Evolutionary conservation across 768 basidiomycete genomes (phyloP).

Genomic region (Filobasidium wieringae): DNA sequence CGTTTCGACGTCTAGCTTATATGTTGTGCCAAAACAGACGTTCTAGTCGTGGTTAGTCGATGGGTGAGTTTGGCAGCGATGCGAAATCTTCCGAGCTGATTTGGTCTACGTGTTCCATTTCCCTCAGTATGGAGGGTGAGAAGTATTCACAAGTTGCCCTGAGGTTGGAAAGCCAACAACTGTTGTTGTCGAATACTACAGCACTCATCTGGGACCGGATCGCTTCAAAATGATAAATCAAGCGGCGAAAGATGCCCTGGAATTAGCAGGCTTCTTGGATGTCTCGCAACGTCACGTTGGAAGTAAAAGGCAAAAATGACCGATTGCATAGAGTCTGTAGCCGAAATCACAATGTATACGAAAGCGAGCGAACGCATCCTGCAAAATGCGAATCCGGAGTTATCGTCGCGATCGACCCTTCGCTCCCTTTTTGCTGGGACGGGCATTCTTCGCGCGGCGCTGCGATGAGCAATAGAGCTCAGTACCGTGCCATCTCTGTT

Average conservation of each 20-base stretch:
- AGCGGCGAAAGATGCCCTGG: conserved; percentile 80
- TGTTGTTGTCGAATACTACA: neutral
- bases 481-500: neutral
- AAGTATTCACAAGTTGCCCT: too few species aligned
- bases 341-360: neutral
- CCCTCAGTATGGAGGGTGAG: conserved; percentile 15
- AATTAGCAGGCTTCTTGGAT: conserved; percentile 75
- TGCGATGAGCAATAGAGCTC: neutral
- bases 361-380: neutral
- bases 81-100: neutral
- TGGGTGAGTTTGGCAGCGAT: conserved; percentile 42
- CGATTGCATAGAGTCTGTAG: too few species aligned
- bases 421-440: conserved; percentile 46
- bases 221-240: conserved; percentile 73
- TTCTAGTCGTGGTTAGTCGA: conserved; percentile 81
- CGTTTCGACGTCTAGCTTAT: neutral
- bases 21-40: conserved; percentile 40
- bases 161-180: neutral
- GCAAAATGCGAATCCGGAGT: neutral
- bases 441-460: conserved; percentile 66
- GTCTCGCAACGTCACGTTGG: too few species aligned
- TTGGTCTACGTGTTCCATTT: neutral
- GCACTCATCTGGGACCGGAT: conserved; percentile 65
- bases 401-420: neutral
- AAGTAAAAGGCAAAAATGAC: too few species aligned